A percentile compares a stretch with the other conserved stretches of the same genome.
phyloP scores from a whole-genome alignment of 371 early-diverging fungal genomes.

The Rhizopus delemar region DNA sequence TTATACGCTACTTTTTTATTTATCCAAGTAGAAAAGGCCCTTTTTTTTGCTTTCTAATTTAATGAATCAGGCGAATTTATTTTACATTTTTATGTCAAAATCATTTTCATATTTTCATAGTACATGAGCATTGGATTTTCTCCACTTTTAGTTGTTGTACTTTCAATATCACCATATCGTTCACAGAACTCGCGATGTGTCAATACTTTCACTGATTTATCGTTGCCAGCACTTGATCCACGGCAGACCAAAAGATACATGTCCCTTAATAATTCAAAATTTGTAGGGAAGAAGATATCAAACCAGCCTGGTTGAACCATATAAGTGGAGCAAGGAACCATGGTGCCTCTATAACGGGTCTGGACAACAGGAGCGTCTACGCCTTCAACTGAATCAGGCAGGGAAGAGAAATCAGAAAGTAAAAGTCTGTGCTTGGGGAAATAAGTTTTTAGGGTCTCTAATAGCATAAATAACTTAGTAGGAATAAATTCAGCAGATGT shows the following conservation, averaged over 20 bases:
- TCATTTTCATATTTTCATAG: slow-evolving; percentile 91
- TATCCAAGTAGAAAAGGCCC: too few species aligned
- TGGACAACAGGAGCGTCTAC: slow-evolving; percentile 94
- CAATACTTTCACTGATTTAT: slow-evolving; percentile 59
- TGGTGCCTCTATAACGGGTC: slow-evolving; percentile 82
- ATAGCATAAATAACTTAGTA: slow-evolving; percentile 77
- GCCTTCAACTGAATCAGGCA: slow-evolving; percentile 83
- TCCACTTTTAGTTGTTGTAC: slow-evolving; percentile 78
- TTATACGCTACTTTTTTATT: too few species aligned
- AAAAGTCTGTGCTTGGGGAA: slow-evolving; percentile 92
- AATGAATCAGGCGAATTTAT: neutral
- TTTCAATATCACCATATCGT: slow-evolving; percentile 75
- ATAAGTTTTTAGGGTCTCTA: slow-evolving; percentile 70
- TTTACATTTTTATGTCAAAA: slow-evolving; percentile 39
- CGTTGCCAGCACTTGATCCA: slow-evolving; percentile 41
- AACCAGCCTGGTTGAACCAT: slow-evolving; percentile 97
- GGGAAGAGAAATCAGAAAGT: slow-evolving; percentile 82
- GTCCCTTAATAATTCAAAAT: slow-evolving; percentile 82
- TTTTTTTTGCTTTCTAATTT: too few species aligned
- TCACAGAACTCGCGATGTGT: slow-evolving; percentile 81
- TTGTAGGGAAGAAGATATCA: slow-evolving; percentile 97
- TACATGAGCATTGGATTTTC: slow-evolving; percentile 94
- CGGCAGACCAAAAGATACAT: slow-evolving; percentile 75
- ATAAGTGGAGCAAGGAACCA: slow-evolving; percentile 93
- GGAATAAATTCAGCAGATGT: slow-evolving; percentile 88